phyloP scores from a whole-genome alignment of 768 basidiomycete species.

The Cubamyces lactineus region DNA sequence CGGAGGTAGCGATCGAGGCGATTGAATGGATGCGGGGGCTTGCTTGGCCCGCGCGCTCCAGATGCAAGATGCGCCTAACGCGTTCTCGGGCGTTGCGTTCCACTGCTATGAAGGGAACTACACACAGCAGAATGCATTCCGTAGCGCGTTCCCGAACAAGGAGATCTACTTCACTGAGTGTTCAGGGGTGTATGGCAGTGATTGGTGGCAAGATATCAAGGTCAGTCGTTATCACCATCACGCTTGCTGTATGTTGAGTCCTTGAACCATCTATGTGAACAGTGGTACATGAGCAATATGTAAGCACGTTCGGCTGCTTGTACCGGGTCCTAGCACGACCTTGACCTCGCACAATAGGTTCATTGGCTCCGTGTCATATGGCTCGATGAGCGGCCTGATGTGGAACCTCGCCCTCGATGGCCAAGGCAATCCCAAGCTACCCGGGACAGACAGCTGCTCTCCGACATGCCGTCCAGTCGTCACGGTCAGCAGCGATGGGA shows the following conservation, averaged over 20 bases:
- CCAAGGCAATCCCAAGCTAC: slow-evolving; percentile 62
- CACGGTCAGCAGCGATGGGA: slow-evolving; percentile 65
- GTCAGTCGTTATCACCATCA: slow-evolving; percentile 35
- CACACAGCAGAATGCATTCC: slow-evolving; percentile 57
- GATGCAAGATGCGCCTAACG: slow-evolving; percentile 58
- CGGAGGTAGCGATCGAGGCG: neutral
- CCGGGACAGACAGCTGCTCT: slow-evolving; percentile 65
- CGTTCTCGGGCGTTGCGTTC: slow-evolving; percentile 69
- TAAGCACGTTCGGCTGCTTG: slow-evolving; percentile 32
- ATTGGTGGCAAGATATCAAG: slow-evolving; percentile 86
- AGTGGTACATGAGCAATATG: slow-evolving; percentile 78
- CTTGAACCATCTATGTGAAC: neutral
- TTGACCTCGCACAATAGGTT: slow-evolving; percentile 33
- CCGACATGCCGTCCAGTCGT: slow-evolving; percentile 69
- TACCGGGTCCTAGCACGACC: slow-evolving; percentile 11
- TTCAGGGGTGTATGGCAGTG: slow-evolving; percentile 62
- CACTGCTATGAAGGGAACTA: slow-evolving; percentile 71
- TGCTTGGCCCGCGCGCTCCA: slow-evolving; percentile 26
- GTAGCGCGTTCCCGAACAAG: slow-evolving; percentile 59
- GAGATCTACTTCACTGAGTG: slow-evolving; percentile 66
- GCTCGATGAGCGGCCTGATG: slow-evolving; percentile 57
- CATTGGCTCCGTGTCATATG: slow-evolving; percentile 46
- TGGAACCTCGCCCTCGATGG: slow-evolving; percentile 76
- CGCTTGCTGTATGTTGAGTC: neutral
- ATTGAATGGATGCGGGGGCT: neutral